These are phyloP conservation scores for Dendryphion nanum DNA, from an alignment of 2,329 filamentous ascomycete species.

Conservation along the genomic window DNA sequence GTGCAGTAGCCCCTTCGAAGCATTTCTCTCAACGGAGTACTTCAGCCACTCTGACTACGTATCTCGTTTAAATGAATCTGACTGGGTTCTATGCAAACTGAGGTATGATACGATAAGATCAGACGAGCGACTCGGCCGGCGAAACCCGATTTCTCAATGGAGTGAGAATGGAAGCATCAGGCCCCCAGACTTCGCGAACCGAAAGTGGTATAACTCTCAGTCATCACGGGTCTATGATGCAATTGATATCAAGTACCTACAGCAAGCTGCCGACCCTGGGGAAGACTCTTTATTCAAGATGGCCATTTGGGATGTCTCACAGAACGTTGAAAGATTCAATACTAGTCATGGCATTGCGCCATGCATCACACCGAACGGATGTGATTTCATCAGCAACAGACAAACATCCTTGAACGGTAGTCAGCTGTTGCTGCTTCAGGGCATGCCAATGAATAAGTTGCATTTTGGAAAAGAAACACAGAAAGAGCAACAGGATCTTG, in stretches of 20 bases:
- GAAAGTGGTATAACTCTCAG: conserved; percentile 50
- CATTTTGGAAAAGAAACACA: conserved; percentile 61
- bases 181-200: conserved; percentile 57
- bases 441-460: conserved; percentile 63
- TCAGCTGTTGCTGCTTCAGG: conserved; percentile 66
- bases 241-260: conserved; percentile 61
- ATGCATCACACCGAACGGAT: conserved; percentile 67
- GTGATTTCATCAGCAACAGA: conserved; percentile 60
- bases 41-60: conserved; percentile 45
- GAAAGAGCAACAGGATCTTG: conserved; percentile 63
- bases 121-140: conserved; percentile 50
- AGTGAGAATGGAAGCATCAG: conserved; percentile 52
- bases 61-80: conserved; percentile 26
- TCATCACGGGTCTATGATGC: conserved; percentile 64
- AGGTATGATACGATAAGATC: conserved; percentile 59
- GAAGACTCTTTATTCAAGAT: conserved; percentile 61
- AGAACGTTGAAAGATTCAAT: conserved; percentile 65
- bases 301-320: conserved; percentile 61
- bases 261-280: conserved; percentile 43
- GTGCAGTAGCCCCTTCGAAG: conserved; percentile 62
- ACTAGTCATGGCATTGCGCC: conserved; percentile 58
- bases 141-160: conserved; percentile 61
- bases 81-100: conserved; percentile 59
- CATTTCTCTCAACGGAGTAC: conserved; percentile 56
- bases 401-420: conserved; percentile 61